Evolutionary conservation across 371 early-diverging fungal genomes (phyloP).

Genomic region (Furculomyces boomerangus): DNA sequence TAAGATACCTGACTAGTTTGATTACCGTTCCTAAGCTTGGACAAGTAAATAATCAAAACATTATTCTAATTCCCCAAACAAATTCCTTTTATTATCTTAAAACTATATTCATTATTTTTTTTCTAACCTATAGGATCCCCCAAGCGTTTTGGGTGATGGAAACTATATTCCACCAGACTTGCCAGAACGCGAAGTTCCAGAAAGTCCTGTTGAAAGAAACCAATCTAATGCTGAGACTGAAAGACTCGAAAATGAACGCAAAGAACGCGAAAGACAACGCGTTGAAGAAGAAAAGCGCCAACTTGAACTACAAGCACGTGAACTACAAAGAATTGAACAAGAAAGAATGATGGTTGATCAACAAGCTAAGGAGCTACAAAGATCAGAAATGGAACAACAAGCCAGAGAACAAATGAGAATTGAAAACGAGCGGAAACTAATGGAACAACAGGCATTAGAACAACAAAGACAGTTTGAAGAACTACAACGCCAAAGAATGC

Average conservation of each 20-base stretch:
- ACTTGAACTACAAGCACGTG: slow-evolving; percentile 29
- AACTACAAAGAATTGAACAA: slow-evolving; percentile 2
- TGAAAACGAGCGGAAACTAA: slow-evolving; percentile 28
- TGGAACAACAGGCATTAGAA: slow-evolving; percentile 44
- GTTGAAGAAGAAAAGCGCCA: slow-evolving; percentile 44
- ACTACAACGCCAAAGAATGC: slow-evolving; percentile 44
- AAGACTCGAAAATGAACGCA: slow-evolving; percentile 35
- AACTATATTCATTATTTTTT: background rate
- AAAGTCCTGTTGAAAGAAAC: slow-evolving; percentile 6
- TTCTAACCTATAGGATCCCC: slow-evolving; percentile 31
- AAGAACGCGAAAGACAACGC: slow-evolving; percentile 27
- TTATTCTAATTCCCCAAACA: background rate
- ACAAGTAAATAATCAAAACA: slow-evolving; percentile 9
- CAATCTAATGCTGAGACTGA: slow-evolving; percentile 33
- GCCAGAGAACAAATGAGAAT: slow-evolving; percentile 8
- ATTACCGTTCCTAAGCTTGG: slow-evolving; percentile 79
- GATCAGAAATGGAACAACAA: slow-evolving; percentile 38
- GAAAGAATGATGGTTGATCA: background rate
- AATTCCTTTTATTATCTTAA: background rate
- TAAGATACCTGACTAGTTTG: slow-evolving; percentile 80
- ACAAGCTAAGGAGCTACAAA: slow-evolving; percentile 27
- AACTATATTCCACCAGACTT: slow-evolving; percentile 17
- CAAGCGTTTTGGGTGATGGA: slow-evolving; percentile 38
- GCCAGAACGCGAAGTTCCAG: slow-evolving; percentile 11
- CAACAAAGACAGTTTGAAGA: slow-evolving; percentile 50